A percentile compares a stretch with the other conserved stretches of the same genome.
Conservation (phyloP, 768 basidiomycete species). For the Thelephora aurantiotincta region DNA sequence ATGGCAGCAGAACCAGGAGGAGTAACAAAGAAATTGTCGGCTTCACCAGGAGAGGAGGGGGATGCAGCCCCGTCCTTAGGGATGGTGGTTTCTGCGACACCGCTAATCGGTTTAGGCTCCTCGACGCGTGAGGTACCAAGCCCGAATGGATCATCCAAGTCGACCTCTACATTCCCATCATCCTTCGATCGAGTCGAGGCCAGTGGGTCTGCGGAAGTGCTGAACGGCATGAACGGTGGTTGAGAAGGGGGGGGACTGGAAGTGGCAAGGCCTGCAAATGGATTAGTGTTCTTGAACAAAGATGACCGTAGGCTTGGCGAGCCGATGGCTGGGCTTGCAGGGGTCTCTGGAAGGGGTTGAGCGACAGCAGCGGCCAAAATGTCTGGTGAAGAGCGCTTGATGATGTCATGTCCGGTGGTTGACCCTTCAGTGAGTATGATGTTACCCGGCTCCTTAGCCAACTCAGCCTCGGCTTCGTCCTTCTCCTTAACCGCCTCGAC, state of each 20-base stretch:
- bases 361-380: conserved; percentile 41
- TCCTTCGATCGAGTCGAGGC: conserved; percentile 16
- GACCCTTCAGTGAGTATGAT: conserved; percentile 7
- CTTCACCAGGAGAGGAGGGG: conserved; percentile 11
- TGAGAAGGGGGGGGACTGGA: conserved; percentile 32
- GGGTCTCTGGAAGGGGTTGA: conserved; percentile 62
- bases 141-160: conserved; percentile 36
- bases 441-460: conserved; percentile 16
- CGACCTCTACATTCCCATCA: conserved; percentile 6
- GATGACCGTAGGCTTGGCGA: conserved; percentile 34
- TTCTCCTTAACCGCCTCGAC: conserved; percentile 38
- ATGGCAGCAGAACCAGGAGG: conserved; percentile 33
- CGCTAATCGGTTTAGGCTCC: conserved; percentile 3
- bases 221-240: conserved; percentile 47
- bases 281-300: conserved; percentile 75
- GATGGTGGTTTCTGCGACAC: not conserved
- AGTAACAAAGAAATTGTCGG: conserved; percentile 32
- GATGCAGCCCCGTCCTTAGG: too few relatives aligned
- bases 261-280: conserved; percentile 65
- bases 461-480: conserved; percentile 37
- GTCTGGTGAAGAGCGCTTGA: conserved; percentile 21
- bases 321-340: conserved; percentile 25
- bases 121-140: not conserved
- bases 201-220: conserved; percentile 21
- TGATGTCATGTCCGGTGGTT: conserved; percentile 12